These are phyloP conservation scores for Ulmus americana DNA, from an alignment of 331 rosid species.

Conservation along the genomic window DNA sequence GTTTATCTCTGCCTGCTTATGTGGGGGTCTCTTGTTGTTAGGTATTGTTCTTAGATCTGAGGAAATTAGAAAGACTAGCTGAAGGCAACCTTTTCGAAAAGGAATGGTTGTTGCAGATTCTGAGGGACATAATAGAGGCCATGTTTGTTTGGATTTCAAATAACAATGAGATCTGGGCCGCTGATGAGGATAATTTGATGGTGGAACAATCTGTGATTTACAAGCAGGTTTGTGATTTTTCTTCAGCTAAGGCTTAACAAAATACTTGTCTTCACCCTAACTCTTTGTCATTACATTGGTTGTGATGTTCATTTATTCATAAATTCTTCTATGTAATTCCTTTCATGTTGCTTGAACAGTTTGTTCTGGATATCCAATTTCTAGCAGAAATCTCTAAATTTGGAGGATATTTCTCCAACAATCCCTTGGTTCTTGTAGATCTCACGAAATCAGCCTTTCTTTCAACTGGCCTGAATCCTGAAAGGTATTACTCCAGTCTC, in stretches of 20 bases:
- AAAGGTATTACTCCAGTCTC: conserved; percentile 33
- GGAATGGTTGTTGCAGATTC: conserved; percentile 58
- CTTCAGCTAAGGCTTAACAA: background rate
- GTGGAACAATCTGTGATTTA: conserved; percentile 24
- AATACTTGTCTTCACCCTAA: too few relatives aligned
- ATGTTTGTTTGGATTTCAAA: conserved; percentile 48
- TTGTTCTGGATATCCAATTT: conserved; percentile 64
- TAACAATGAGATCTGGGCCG: conserved; percentile 36
- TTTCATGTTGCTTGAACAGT: conserved; percentile 32
- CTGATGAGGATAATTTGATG: conserved; percentile 28
- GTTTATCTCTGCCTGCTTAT: background rate
- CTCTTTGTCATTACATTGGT: background rate
- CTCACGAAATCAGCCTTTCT: conserved; percentile 55
- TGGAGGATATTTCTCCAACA: conserved; percentile 58
- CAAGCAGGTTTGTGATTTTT: conserved; percentile 44
- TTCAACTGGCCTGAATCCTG: conserved; percentile 49
- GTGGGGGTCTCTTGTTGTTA: conserved; percentile 12
- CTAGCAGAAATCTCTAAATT: conserved; percentile 52
- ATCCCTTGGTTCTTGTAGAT: conserved; percentile 43
- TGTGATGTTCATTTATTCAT: background rate
- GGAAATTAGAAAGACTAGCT: conserved; percentile 52
- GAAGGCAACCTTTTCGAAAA: conserved; percentile 42
- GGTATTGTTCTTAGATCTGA: conserved; percentile 59
- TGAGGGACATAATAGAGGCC: conserved; percentile 48
- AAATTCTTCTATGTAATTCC: background rate